A percentile compares a stretch with the other conserved stretches of the same genome.
Evolutionary conservation across 2,329 filamentous ascomycete species (phyloP).

Genomic region (Fusarium torreyae): DNA sequence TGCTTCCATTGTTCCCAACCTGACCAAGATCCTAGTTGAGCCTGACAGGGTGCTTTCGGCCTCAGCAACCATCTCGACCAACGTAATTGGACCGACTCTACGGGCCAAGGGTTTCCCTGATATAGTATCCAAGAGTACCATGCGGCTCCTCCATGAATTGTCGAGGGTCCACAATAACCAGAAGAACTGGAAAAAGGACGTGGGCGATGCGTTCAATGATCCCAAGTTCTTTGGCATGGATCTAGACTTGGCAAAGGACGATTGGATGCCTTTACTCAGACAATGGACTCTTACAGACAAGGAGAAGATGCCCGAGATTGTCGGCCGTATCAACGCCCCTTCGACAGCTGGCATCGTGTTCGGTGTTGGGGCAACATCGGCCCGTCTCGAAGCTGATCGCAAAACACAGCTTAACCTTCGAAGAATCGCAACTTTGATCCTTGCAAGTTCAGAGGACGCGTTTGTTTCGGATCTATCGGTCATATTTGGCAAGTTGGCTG

Average conservation of each 20-base stretch:
- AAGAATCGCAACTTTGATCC: conserved; percentile 82
- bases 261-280: conserved; percentile 87
- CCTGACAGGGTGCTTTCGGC: conserved; percentile 86
- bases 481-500: conserved; percentile 87
- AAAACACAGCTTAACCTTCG: conserved; percentile 92
- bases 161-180: conserved; percentile 83
- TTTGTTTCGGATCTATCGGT: conserved; percentile 82
- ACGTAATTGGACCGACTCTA: conserved; percentile 85
- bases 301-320: conserved; percentile 85
- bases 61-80: conserved; percentile 84
- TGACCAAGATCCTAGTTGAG: conserved; percentile 87
- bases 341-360: conserved; percentile 97
- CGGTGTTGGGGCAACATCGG: conserved; percentile 95
- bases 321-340: conserved; percentile 84
- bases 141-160: conserved; percentile 83
- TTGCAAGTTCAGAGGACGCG: conserved; percentile 82
- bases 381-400: conserved; percentile 93
- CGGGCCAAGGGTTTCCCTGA: conserved; percentile 90
- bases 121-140: conserved; percentile 79
- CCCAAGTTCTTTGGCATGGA: conserved; percentile 84
- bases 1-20: conserved; percentile 81
- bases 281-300: conserved; percentile 92
- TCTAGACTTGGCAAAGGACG: conserved; percentile 74
- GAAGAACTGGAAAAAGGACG: conserved; percentile 93
- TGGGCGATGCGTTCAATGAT: conserved; percentile 93